phyloP scores from a whole-genome alignment of 306 rosid species.

The Dryas octopetala region DNA sequence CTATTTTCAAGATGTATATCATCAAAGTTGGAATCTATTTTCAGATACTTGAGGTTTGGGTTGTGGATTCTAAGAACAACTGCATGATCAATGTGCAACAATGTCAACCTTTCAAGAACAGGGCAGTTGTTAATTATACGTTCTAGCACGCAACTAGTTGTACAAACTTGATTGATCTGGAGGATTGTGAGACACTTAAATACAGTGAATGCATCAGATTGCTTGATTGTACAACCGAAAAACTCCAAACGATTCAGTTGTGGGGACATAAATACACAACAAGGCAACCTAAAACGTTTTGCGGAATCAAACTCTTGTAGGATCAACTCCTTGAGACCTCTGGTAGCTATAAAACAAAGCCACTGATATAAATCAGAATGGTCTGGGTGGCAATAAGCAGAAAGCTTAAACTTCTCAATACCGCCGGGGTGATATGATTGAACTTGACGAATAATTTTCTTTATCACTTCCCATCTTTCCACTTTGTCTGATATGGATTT shows the following conservation, averaged over 20 bases:
- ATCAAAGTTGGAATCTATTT: slow-evolving; percentile 17
- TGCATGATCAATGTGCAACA: background rate
- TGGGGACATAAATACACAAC: slow-evolving; percentile 14
- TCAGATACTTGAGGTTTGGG: slow-evolving; percentile 26
- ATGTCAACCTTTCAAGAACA: slow-evolving; percentile 31
- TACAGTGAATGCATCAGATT: slow-evolving; percentile 11
- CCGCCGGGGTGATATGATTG: slow-evolving; percentile 13
- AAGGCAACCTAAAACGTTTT: slow-evolving; percentile 18
- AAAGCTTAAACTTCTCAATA: slow-evolving; percentile 29
- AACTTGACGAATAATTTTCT: slow-evolving; percentile 22
- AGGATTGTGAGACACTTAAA: slow-evolving; percentile 23
- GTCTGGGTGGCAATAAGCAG: slow-evolving; percentile 26
- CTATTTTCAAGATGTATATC: slow-evolving; percentile 12
- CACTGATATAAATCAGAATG: slow-evolving; percentile 24
- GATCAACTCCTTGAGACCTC: slow-evolving; percentile 28
- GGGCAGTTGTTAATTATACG: slow-evolving; percentile 17
- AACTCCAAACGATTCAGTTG: slow-evolving; percentile 24
- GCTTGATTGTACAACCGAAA: slow-evolving; percentile 21
- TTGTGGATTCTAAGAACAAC: slow-evolving; percentile 20
- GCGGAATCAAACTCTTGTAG: slow-evolving; percentile 17
- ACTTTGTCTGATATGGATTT: slow-evolving; percentile 10
- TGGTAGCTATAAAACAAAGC: slow-evolving; percentile 18
- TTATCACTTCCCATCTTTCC: slow-evolving; percentile 23
- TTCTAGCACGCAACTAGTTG: background rate
- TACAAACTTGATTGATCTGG: slow-evolving; percentile 8